Base-by-base conservation (phyloP, 2,329 filamentous ascomycete species). In the Tolypocladium amazonense region DNA sequence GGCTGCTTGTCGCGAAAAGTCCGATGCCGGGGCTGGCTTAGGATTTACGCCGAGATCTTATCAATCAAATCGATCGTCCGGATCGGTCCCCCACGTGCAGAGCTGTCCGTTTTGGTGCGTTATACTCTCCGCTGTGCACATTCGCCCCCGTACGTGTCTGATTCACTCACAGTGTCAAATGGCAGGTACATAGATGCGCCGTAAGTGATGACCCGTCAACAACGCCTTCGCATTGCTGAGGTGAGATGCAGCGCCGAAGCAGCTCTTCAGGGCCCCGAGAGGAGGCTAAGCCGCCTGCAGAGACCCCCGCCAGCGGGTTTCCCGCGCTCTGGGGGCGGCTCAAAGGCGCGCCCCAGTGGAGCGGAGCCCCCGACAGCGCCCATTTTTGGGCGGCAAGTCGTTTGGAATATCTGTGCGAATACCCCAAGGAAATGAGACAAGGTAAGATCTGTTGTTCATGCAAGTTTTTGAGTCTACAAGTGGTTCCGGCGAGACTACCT, bases 1-100 rank as follows among this genome's bases (percentile, higher is more conserved):
- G 11, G 4, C 30, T 33, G 37, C 47, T 38, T 18, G 47, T 38
- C 50, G n/a, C 23, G 33, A 57, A 58, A 55, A 47, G 60, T 55
- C 60, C 60, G 60, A 60, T 60, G 60, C 60, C 58, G 60, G 60
- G 56, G 58, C 47, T 5, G 47, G 5, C 50, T 23, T n/a, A 54
- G 30, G 23, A 14, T 11, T 20, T 54, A 20, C n/a, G n/a, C 45
- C 56, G 35, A 56, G 39, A 60, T 60, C 59, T 58, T 60, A 60
- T 60, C 59, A 60, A 58, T 60, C 59, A 33, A 25, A 15, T 18
- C 38, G 54, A 39, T 56, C 25, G 30, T 25, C 37, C 18, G 25
- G 38, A 23, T 56, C 53, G 6, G 18, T 7, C 37, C 33, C 33
- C 18, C 50, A 18, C 4, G 7, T 35, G 4, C 1, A 14, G 50